phyloP scores from a whole-genome alignment of 192 early-diverging fungal genomes.

The Coemansia sp. region DNA sequence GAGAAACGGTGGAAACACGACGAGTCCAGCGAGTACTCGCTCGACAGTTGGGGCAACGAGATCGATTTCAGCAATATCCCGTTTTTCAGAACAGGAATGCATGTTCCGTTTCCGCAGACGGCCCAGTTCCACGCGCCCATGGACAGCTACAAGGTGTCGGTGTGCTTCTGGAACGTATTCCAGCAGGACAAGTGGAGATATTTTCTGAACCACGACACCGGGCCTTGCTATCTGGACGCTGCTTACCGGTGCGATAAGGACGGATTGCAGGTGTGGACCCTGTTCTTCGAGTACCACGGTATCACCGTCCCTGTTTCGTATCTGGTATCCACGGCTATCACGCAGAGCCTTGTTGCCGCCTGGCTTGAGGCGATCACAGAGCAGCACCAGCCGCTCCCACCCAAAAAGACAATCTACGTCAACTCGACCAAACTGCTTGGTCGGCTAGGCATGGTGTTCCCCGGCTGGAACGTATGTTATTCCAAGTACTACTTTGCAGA shows the following conservation, averaged over 20 bases:
- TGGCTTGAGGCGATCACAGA: slow-evolving; percentile 31
- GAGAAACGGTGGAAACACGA: slow-evolving; percentile 21
- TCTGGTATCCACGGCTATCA: slow-evolving; percentile 32
- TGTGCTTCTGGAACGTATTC: slow-evolving; percentile 39
- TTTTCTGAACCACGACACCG: slow-evolving; percentile 14
- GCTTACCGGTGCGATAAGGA: slow-evolving; percentile 17
- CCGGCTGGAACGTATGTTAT: slow-evolving; percentile 24
- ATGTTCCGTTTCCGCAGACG: slow-evolving; percentile 27
- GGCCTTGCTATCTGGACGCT: slow-evolving; percentile 42
- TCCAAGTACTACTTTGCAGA: slow-evolving; percentile 43
- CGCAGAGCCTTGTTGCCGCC: slow-evolving; percentile 11
- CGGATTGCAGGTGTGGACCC: slow-evolving; percentile 49
- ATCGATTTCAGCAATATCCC: slow-evolving; percentile 22
- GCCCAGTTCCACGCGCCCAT: slow-evolving; percentile 7
- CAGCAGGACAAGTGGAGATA: slow-evolving; percentile 34
- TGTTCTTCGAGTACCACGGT: slow-evolving; percentile 33
- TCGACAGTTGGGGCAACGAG: slow-evolving; percentile 29
- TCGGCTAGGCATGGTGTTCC: slow-evolving; percentile 15
- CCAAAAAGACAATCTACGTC: slow-evolving; percentile 26
- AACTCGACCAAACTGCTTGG: slow-evolving; percentile 17
- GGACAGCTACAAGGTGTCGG: slow-evolving; percentile 5
- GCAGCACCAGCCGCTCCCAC: neutral
- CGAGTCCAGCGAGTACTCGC: slow-evolving; percentile 20
- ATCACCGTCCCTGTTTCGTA: slow-evolving; percentile 28
- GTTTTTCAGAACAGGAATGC: slow-evolving; percentile 17